Evolutionary conservation across 441 rosid species (phyloP), one percentile per base, ranked within the genome.

Genomic region (Aquilaria agallochum): DNA sequence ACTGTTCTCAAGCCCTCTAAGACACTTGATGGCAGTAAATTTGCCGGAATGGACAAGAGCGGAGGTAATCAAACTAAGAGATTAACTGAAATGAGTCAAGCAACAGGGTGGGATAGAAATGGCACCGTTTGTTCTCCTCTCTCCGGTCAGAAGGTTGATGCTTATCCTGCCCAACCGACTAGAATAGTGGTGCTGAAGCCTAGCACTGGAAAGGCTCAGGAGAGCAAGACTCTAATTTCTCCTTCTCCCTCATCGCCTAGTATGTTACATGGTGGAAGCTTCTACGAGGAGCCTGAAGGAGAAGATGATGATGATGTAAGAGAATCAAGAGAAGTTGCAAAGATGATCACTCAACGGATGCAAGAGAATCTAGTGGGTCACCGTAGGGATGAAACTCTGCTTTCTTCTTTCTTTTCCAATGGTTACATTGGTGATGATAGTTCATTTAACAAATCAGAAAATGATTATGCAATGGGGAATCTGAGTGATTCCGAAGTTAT

Each of bases 121-220:
- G 66, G 60, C 61, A 34, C 69, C 1, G 82, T 74, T 44, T 69
- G 64, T 72, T 73, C 87, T 56, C 75, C 74, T 54, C 69, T 47
- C 78, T 60, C 77, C 15, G 36, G 58, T 66, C 78, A 65, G n/a
- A 74, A 68, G 65, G 68, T 50, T 62, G 79, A 76, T 78, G 90
- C 83, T 31, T 71, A 76, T 57, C 75, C 80, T 64, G 66, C 82
- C 59, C 96, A 82, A 64, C 85, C 95, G 47, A 91, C 97, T 10
- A 74, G 88, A 61, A 92, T 95, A 51, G 97, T 95, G 55, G 95
- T 95, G 51, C 72, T 95, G 79, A 95, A 89, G 78, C 99, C 97
- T 66, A 88, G 89, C 72, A 71, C 80, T 59, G 96, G 84, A 60
- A 88, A 68, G 74, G 47, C 83, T 64, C 82, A 65, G 59, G 87